A percentile compares a stretch with the other conserved stretches of the same genome.
phyloP scores from a whole-genome alignment of 345 rosid species.

The Dimocarpus longan region DNA sequence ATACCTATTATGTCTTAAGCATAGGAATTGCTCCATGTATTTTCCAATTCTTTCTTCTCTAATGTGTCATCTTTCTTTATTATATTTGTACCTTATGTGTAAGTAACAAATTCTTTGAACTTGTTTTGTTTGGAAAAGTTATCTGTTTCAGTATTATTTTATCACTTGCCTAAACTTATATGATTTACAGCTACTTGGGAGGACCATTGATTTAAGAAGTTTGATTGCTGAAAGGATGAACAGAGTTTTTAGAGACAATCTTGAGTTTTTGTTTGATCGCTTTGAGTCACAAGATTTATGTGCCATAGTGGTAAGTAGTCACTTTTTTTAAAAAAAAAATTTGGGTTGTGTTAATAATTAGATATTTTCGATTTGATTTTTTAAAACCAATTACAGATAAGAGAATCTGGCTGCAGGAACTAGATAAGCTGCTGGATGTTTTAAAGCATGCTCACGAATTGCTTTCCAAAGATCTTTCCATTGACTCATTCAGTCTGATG shows the following conservation, averaged over 20 bases:
- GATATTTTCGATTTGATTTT: background rate
- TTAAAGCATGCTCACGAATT: slow-evolving; percentile 77
- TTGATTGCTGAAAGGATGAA: slow-evolving; percentile 88
- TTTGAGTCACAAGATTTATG: slow-evolving; percentile 96
- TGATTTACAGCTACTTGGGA: slow-evolving; percentile 78
- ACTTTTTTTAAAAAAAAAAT: too few relatives aligned
- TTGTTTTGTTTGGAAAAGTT: background rate
- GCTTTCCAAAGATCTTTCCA: slow-evolving; percentile 76
- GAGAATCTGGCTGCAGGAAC: slow-evolving; percentile 61
- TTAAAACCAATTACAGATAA: slow-evolving; percentile 13
- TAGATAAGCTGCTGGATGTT: slow-evolving; percentile 80
- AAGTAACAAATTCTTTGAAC: background rate
- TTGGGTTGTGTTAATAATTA: slow-evolving; percentile 5
- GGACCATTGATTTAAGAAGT: slow-evolving; percentile 89
- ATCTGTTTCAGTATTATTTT: background rate
- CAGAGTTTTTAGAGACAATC: slow-evolving; percentile 91
- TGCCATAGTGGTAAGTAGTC: slow-evolving; percentile 75
- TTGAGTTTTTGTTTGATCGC: slow-evolving; percentile 93
- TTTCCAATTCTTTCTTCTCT: background rate
- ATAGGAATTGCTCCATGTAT: slow-evolving; percentile 7
- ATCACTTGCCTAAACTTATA: slow-evolving; percentile 24
- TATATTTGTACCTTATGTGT: background rate
- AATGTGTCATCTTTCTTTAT: background rate
- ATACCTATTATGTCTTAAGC: background rate
- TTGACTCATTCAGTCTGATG: slow-evolving; percentile 85